These are phyloP conservation scores for Psilocybe cyanescens DNA, from an alignment of 768 basidiomycete species.

Conservation along the genomic window DNA sequence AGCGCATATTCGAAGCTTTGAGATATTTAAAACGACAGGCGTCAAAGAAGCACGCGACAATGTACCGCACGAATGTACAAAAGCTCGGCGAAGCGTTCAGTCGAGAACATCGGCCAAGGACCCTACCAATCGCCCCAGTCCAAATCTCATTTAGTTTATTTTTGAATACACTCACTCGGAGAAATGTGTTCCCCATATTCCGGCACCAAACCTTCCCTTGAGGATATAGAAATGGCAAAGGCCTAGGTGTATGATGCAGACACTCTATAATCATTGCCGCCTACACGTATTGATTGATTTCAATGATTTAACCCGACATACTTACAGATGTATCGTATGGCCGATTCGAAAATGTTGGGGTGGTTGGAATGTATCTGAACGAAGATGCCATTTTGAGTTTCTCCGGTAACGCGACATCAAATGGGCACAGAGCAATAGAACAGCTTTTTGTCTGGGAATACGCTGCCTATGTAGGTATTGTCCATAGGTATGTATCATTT, in stretches of 20 bases:
- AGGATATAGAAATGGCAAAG: conserved; percentile 9
- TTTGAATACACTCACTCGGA: no score
- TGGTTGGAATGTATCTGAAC: conserved; percentile 17
- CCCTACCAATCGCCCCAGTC: no score
- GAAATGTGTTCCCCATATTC: background rate
- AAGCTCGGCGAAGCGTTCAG: no score
- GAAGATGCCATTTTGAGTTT: conserved; percentile 19
- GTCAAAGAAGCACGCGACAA: no score
- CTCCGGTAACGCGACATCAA: conserved; percentile 6
- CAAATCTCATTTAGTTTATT: no score
- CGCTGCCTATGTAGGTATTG: conserved; percentile 17
- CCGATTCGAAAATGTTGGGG: conserved; percentile 18
- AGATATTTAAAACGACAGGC: no score
- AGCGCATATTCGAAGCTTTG: no score
- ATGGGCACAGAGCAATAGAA: conserved; percentile 16
- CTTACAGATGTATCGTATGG: conserved; percentile 20
- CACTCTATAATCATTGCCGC: background rate
- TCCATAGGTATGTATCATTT: conserved; percentile 12
- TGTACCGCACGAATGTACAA: no score
- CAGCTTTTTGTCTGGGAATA: conserved; percentile 22
- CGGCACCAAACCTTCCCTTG: background rate
- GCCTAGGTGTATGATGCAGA: conserved; percentile 14
- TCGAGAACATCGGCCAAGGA: no score
- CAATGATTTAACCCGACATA: background rate
- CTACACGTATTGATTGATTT: background rate